Evolutionary conservation across 2,329 filamentous ascomycete species (phyloP), one percentile per base, ranked within the genome.

Genomic region (Fusarium devonianum): DNA sequence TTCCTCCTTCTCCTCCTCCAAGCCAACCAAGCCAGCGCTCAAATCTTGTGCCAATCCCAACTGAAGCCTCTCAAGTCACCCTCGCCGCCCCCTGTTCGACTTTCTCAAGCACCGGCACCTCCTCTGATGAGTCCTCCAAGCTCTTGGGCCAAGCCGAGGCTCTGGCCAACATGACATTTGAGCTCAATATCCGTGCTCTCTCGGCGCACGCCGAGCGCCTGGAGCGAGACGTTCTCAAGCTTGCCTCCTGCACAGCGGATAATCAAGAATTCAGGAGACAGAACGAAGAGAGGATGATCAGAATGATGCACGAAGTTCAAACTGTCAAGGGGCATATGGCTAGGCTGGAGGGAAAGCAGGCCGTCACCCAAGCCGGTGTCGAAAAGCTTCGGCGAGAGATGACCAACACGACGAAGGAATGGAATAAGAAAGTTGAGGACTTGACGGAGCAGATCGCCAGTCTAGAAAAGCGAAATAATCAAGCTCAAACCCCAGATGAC

Each of bases 131-230:
- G 13, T 16, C 44, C 19, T 37, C 39, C 1, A 59, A 34, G 10
- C 57, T 69, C 7, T 30, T 65, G 19, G 49, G 52, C 8, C 63
- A 66, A 19, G 69, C 71, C 28, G 66, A 71, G 4, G 65, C 68
- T 22, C 62, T 74, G n/a, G 67, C 71, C 5, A 62, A 53, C 30
- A 73, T 73, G 68, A 72, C 68, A 5, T 56, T 69, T n/a, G 71
- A 74, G 55, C 66, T 73, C 41, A 68, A 65, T 48, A 50, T 74
- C 25, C 69, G 67, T 26, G 48, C 61, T 22, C 50, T 73, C 17
- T 40, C 49, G 19, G 43, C 46, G 16, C 66, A 68, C 36, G 65
- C 66, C 1, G 60, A 67, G 30, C 59, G 63, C 4, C 64, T 73
- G 3, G 66, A 72, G 41, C 53, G 53, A 2, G 66, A 71, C 8